Percentiles rank a stretch among this genome's conserved stretches.
Conservation (phyloP, 176 grass and related monocot species). For the Elaeis guineensis region DNA sequence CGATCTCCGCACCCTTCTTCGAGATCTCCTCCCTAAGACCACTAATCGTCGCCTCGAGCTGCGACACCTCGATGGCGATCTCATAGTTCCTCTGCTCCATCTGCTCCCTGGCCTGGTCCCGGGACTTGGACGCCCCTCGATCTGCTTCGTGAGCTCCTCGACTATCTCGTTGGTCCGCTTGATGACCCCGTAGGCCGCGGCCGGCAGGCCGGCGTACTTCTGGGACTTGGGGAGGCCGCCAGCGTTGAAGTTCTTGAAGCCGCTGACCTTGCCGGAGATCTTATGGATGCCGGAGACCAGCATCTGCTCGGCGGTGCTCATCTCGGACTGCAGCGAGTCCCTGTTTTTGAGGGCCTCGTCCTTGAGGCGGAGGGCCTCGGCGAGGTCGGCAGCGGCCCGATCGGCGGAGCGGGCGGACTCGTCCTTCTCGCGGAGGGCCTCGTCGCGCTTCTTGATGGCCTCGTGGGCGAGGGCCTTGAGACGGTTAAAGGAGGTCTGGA, state of each 20-base stretch:
- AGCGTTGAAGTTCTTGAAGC: slow-evolving; percentile 23
- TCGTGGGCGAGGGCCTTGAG: slow-evolving; percentile 59
- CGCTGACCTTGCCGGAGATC: slow-evolving; percentile 69
- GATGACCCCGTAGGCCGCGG: slow-evolving; percentile 72
- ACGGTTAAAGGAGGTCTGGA: slow-evolving; percentile 38
- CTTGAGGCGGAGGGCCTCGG: neutral
- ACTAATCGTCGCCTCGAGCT: slow-evolving; percentile 61
- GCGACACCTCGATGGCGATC: slow-evolving; percentile 96
- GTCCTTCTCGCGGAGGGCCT: slow-evolving; percentile 22
- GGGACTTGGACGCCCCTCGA: slow-evolving; percentile 46
- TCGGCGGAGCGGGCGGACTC: slow-evolving; percentile 18
- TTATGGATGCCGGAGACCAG: slow-evolving; percentile 66
- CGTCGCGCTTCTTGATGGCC: slow-evolving; percentile 67
- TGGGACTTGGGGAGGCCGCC: slow-evolving; percentile 62
- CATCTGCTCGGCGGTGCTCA: slow-evolving; percentile 75
- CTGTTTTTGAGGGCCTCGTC: slow-evolving; percentile 22
- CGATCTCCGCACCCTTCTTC: slow-evolving; percentile 30
- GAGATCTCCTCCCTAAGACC: slow-evolving; percentile 22
- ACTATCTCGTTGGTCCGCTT: slow-evolving; percentile 92
- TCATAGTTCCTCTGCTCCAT: slow-evolving; percentile 88
- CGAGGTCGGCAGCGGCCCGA: slow-evolving; percentile 7
- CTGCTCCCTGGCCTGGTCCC: slow-evolving; percentile 54
- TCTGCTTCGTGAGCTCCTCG: slow-evolving; percentile 71
- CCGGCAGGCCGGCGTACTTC: slow-evolving; percentile 78
- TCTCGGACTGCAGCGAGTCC: slow-evolving; percentile 48